Evolutionary conservation across 441 rosid species (phyloP).

Genomic region (Omphalea diandra): DNA sequence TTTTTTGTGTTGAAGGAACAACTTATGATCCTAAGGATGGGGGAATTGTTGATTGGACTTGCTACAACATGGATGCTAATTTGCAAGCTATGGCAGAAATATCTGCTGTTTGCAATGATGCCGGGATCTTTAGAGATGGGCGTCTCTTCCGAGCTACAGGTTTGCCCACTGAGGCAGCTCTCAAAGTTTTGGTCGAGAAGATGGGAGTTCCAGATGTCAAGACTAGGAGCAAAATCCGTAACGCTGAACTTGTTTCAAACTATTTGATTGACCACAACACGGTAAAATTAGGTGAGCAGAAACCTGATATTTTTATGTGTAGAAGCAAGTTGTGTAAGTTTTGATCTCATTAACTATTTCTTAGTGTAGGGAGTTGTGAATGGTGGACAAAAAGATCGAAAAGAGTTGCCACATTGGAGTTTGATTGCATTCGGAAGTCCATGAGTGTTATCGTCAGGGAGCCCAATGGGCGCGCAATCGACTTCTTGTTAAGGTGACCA

Average conservation of each 20-base stretch:
- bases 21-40: conserved; percentile 95
- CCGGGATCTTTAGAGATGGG: conserved; percentile 73
- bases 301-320: not conserved
- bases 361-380: conserved; percentile 57
- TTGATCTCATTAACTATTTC: conserved; percentile 11
- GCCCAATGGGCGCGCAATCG: conserved; percentile 54
- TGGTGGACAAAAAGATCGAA: conserved; percentile 78
- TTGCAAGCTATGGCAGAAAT: conserved; percentile 78
- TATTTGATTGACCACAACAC: conserved; percentile 58
- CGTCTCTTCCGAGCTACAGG: conserved; percentile 77
- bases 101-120: conserved; percentile 84
- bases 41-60: conserved; percentile 77
- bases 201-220: conserved; percentile 75
- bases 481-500: conserved; percentile 76
- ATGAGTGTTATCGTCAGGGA: conserved; percentile 76
- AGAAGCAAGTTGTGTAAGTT: not conserved
- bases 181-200: conserved; percentile 88
- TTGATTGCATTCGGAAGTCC: conserved; percentile 84
- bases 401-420: conserved; percentile 76
- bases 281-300: conserved; percentile 59
- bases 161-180: conserved; percentile 95
- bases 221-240: conserved; percentile 47
- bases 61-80: conserved; percentile 84
- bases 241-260: conserved; percentile 49
- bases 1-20: conserved; percentile 77